These are phyloP conservation scores for Raddia guianensis DNA, from an alignment of 176 grass and related monocot species.

Conservation along the genomic window DNA sequence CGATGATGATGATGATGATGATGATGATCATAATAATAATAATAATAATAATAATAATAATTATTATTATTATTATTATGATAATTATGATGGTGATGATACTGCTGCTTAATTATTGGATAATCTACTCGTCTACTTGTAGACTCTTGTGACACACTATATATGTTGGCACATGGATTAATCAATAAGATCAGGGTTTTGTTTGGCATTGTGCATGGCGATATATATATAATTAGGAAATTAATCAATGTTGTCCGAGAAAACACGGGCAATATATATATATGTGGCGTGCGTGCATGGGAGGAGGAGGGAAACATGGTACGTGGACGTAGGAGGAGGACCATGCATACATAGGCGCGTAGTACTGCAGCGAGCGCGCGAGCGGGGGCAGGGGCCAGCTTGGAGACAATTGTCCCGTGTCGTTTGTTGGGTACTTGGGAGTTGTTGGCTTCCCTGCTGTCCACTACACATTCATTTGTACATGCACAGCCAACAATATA, in stretches of 20 bases:
- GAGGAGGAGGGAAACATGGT: conserved; percentile 5
- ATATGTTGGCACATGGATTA: background rate
- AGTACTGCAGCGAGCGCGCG: too few species aligned
- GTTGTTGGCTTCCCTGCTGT: conserved; percentile 35
- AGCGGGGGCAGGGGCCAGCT: too few species aligned
- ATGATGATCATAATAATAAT: too few species aligned
- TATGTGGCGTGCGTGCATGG: background rate
- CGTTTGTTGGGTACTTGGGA: conserved; percentile 26
- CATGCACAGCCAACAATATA: too few species aligned
- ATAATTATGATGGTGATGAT: too few species aligned
- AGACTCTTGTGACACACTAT: too few species aligned
- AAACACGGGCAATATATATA: conserved; percentile 9
- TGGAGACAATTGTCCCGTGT: conserved; percentile 20
- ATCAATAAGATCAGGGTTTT: background rate
- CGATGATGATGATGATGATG: too few species aligned
- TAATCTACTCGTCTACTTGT: too few species aligned
- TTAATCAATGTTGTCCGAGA: background rate
- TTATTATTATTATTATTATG: too few species aligned
- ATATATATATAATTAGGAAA: background rate
- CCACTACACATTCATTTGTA: background rate
- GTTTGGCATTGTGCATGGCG: background rate
- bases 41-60: too few species aligned
- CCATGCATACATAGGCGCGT: too few species aligned
- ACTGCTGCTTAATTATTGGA: too few species aligned
- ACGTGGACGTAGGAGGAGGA: background rate